Conservation (phyloP, 202 grass and related monocot genomes). For the Elaeis oleifera region DNA sequence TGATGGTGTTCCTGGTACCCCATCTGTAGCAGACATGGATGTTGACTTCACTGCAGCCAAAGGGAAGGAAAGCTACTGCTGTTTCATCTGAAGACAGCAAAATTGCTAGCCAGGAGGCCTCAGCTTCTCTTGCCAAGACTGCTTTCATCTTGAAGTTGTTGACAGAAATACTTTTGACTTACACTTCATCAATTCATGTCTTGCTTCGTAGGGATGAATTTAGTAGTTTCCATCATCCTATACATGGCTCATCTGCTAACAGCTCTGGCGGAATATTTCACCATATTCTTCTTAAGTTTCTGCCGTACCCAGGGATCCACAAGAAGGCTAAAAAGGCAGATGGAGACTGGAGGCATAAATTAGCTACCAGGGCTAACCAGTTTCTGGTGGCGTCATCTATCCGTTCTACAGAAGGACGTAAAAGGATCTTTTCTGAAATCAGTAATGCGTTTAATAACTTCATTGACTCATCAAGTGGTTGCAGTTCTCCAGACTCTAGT, state of each 20-base stretch:
- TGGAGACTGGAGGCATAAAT: slow-evolving; percentile 93
- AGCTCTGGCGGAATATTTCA: slow-evolving; percentile 56
- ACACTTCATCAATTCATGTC: slow-evolving; percentile 83
- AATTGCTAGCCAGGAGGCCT: slow-evolving; percentile 58
- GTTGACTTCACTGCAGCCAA: slow-evolving; percentile 78
- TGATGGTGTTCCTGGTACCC: slow-evolving; percentile 33
- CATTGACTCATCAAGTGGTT: slow-evolving; percentile 39
- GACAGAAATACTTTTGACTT: slow-evolving; percentile 89
- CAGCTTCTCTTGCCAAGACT: slow-evolving; percentile 70
- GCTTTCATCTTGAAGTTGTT: slow-evolving; percentile 79
- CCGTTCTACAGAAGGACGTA: slow-evolving; percentile 74
- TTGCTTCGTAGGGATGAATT: slow-evolving; percentile 86
- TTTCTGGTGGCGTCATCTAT: slow-evolving; percentile 92
- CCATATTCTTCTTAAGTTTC: slow-evolving; percentile 82
- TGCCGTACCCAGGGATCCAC: slow-evolving; percentile 55
- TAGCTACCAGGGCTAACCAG: slow-evolving; percentile 75
- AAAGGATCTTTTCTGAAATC: slow-evolving; percentile 90
- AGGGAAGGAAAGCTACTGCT: slow-evolving; percentile 74
- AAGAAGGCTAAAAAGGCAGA: slow-evolving; percentile 93
- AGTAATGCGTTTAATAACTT: slow-evolving; percentile 63
- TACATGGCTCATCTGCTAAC: slow-evolving; percentile 21
- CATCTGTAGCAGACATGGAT: slow-evolving; percentile 73
- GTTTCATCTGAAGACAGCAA: slow-evolving; percentile 49
- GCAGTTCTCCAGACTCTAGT: slow-evolving; percentile 42
- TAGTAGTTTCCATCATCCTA: slow-evolving; percentile 36